These are phyloP conservation scores for Schwanniomyces pseudopolymorphus DNA, from an alignment of 805 yeast genomes.

Conservation along the genomic window DNA sequence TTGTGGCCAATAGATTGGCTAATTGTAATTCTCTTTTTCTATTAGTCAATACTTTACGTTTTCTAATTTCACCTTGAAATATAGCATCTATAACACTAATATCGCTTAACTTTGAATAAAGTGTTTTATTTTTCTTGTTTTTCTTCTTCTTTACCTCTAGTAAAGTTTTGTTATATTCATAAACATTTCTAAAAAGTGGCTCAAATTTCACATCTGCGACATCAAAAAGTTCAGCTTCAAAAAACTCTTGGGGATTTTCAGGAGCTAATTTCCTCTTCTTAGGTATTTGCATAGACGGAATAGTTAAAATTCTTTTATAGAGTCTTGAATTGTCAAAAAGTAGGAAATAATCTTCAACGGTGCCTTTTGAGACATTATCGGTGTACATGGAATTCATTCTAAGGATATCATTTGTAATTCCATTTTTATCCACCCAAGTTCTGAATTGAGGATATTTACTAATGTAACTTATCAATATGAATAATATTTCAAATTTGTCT, in stretches of 20 bases:
- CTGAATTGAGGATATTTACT: conserved; percentile 48
- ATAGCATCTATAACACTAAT: conserved; percentile 18
- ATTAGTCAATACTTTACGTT: conserved; percentile 52
- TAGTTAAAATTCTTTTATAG: conserved; percentile 36
- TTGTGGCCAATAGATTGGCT: conserved; percentile 59
- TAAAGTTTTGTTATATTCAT: conserved; percentile 25
- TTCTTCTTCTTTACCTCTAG: conserved; percentile 22
- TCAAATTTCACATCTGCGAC: conserved; percentile 27
- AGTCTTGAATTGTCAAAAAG: conserved; percentile 52
- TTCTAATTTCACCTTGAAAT: conserved; percentile 46
- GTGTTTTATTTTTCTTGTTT: conserved; percentile 22
- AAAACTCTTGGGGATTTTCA: conserved; percentile 28
- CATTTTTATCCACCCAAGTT: conserved; percentile 43
- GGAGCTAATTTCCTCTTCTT: conserved; percentile 35
- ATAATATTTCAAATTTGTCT: conserved; percentile 52
- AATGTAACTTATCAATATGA: conserved; percentile 42
- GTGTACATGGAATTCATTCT: conserved; percentile 17
- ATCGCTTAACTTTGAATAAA: conserved; percentile 16
- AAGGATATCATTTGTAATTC: conserved; percentile 21
- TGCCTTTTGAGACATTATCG: conserved; percentile 8
- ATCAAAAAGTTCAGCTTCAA: conserved; percentile 30
- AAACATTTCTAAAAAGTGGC: conserved; percentile 28
- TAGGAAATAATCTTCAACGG: conserved; percentile 35
- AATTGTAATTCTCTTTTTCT: conserved; percentile 64
- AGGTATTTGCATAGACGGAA: conserved; percentile 30